A percentile compares a stretch with the other conserved stretches of the same genome.
Evolutionary conservation across 2,329 filamentous ascomycete genomes (phyloP).

Genomic region (Diaporthe vexans): DNA sequence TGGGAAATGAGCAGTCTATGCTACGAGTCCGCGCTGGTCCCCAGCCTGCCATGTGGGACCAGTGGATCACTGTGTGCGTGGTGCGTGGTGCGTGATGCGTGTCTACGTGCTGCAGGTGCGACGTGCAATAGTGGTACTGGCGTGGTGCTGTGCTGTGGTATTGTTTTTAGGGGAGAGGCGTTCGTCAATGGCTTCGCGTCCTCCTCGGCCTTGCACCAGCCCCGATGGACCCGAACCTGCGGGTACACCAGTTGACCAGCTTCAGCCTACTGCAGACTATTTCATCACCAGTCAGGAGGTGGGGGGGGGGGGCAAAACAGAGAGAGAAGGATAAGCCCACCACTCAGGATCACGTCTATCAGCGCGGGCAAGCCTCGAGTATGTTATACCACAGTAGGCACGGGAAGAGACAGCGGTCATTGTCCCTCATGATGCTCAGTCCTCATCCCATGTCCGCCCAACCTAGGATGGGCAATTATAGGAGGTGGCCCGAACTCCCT

Average conservation of each 20-base stretch:
- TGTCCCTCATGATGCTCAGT: slow-evolving; percentile 1
- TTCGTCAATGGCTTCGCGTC: slow-evolving; percentile 34
- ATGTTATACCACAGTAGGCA: not conserved
- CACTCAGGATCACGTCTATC: slow-evolving; percentile 9
- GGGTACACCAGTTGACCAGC: not conserved
- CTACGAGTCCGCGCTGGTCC: not conserved
- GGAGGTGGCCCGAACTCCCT: slow-evolving; percentile 16
- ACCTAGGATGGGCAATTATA: slow-evolving; percentile 18
- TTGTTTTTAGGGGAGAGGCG: slow-evolving; percentile 16
- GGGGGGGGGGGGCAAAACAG: not conserved
- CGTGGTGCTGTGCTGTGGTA: slow-evolving; percentile 3
- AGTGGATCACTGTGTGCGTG: not conserved
- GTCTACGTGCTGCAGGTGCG: slow-evolving; percentile 1
- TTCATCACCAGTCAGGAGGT: not conserved
- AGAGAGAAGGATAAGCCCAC: slow-evolving; percentile 17
- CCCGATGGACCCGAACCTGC: slow-evolving; percentile 33
- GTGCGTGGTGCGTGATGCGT: not conserved
- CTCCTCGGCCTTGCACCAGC: slow-evolving; percentile 32
- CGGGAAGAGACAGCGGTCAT: not conserved
- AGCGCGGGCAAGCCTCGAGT: not conserved
- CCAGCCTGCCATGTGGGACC: slow-evolving; percentile 21
- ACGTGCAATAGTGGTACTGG: not conserved
- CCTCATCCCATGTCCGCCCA: slow-evolving; percentile 25
- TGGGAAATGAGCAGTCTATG: slow-evolving; percentile 34
- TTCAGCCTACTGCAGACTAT: slow-evolving; percentile 1